phyloP scores from a whole-genome alignment of 805 yeast genomes.

The Barnettozyma californica region DNA sequence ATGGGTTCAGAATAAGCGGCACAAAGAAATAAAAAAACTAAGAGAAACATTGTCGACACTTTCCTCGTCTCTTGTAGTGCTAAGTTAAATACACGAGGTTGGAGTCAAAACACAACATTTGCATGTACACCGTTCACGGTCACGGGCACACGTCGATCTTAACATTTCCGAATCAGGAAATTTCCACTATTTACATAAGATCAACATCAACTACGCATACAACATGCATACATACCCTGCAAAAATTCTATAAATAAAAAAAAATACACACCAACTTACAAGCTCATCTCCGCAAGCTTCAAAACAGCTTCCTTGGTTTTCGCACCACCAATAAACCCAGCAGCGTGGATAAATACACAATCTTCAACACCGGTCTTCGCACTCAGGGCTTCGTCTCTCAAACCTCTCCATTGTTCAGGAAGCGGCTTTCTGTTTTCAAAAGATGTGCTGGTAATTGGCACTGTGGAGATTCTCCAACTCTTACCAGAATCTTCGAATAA shows the following conservation, averaged over 20 bases:
- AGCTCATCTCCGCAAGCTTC: conserved; percentile 54
- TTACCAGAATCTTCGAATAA: conserved; percentile 70
- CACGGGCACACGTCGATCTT: no score
- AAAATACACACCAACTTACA: conserved; percentile 14
- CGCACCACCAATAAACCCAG: conserved; percentile 97
- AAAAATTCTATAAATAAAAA: neutral
- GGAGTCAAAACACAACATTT: no score
- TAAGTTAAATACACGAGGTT: no score
- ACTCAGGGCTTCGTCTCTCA: conserved; percentile 80
- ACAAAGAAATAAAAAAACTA: no score
- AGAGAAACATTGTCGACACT: no score
- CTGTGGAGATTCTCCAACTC: conserved; percentile 87
- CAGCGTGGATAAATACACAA: conserved; percentile 90
- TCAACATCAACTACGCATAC: no score
- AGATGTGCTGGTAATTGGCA: conserved; percentile 70
- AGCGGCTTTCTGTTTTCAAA: conserved; percentile 83
- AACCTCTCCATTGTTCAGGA: conserved; percentile 93
- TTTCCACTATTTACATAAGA: no score
- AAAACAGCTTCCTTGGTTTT: conserved; percentile 73
- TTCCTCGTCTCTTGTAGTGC: no score
- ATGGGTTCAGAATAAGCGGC: no score
- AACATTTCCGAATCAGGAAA: no score
- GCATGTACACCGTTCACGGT: no score
- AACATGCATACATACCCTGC: no score
- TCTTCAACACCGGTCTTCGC: conserved; percentile 75